phyloP scores from a whole-genome alignment of 805 yeast genomes.

The Yamadazyma laniorum region DNA sequence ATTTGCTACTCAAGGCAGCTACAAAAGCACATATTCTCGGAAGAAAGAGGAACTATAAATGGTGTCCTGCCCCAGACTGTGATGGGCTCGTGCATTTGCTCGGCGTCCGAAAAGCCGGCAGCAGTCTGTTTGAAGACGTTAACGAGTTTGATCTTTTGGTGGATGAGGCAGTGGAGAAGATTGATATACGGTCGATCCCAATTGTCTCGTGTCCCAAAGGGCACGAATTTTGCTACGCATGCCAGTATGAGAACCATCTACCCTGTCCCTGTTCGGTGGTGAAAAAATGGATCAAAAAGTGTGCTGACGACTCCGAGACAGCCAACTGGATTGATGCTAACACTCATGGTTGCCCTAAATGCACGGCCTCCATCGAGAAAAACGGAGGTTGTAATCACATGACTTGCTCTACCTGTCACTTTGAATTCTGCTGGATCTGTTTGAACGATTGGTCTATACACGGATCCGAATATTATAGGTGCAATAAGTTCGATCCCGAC shows the following conservation, averaged over 20 bases:
- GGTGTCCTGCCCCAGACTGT: conserved; percentile 90
- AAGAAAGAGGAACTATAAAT: conserved; percentile 47
- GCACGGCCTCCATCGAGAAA: conserved; percentile 78
- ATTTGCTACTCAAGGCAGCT: conserved; percentile 36
- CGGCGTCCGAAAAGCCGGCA: neutral
- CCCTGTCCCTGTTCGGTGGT: conserved; percentile 81
- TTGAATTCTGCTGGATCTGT: conserved; percentile 95
- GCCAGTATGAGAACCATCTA: conserved; percentile 72
- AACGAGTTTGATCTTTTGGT: conserved; percentile 20
- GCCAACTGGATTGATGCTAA: conserved; percentile 81
- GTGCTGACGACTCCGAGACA: conserved; percentile 85
- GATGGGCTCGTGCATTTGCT: conserved; percentile 48
- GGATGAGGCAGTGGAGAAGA: conserved; percentile 16
- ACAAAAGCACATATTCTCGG: conserved; percentile 50
- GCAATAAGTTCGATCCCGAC: conserved; percentile 52
- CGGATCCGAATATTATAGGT: conserved; percentile 60
- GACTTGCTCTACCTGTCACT: conserved; percentile 74
- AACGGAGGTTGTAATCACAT: conserved; percentile 98
- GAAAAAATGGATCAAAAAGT: conserved; percentile 70
- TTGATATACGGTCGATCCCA: conserved; percentile 43
- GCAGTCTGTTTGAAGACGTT: neutral
- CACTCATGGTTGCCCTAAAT: conserved; percentile 84
- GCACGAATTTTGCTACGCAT: conserved; percentile 76
- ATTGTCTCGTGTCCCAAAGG: conserved; percentile 64
- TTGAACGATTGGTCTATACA: conserved; percentile 72